Evolutionary conservation across 2,329 filamentous ascomycete genomes (phyloP).

Genomic region (Fusarium multiceps): DNA sequence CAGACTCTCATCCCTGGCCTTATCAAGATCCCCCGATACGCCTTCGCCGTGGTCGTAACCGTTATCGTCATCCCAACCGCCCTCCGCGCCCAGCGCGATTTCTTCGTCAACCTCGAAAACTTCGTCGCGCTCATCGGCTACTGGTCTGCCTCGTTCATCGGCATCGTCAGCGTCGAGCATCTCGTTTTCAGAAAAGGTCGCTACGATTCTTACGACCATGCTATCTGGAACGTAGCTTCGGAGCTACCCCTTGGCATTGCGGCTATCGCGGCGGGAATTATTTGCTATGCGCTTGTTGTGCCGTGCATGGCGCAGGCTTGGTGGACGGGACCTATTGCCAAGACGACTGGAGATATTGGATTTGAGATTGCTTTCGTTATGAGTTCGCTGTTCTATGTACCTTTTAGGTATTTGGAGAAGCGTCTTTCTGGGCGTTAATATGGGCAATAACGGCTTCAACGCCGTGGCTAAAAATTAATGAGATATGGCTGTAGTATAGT

Average conservation of each 20-base stretch:
- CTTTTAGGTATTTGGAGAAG: slow-evolving; percentile 60
- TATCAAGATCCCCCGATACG: slow-evolving; percentile 64
- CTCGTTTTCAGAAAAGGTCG: slow-evolving; percentile 60
- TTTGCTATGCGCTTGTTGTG: slow-evolving; percentile 64
- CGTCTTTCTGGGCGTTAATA: slow-evolving; percentile 45
- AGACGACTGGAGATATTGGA: slow-evolving; percentile 71
- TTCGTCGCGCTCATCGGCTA: slow-evolving; percentile 68
- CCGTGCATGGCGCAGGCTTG: slow-evolving; percentile 71
- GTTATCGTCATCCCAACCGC: slow-evolving; percentile 69
- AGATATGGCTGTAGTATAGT: not conserved
- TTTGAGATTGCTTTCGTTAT: slow-evolving; percentile 71
- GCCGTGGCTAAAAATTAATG: not conserved
- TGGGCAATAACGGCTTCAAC: slow-evolving; percentile 7
- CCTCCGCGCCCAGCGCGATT: slow-evolving; percentile 65
- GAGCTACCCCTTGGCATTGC: slow-evolving; percentile 60
- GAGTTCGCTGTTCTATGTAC: slow-evolving; percentile 60
- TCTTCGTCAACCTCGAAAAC: slow-evolving; percentile 68
- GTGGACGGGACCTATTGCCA: slow-evolving; percentile 70
- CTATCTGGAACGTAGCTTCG: slow-evolving; percentile 59
- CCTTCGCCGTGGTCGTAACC: slow-evolving; percentile 68
- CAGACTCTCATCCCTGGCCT: slow-evolving; percentile 70
- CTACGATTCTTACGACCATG: slow-evolving; percentile 58
- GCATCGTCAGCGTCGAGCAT: slow-evolving; percentile 61
- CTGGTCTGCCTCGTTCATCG: slow-evolving; percentile 67
- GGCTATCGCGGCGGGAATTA: slow-evolving; percentile 58